Percentiles rank a stretch among this genome's conserved stretches.
phyloP scores from a whole-genome alignment of 2,329 filamentous ascomycete genomes.

The Aspergillus phoenicis region DNA sequence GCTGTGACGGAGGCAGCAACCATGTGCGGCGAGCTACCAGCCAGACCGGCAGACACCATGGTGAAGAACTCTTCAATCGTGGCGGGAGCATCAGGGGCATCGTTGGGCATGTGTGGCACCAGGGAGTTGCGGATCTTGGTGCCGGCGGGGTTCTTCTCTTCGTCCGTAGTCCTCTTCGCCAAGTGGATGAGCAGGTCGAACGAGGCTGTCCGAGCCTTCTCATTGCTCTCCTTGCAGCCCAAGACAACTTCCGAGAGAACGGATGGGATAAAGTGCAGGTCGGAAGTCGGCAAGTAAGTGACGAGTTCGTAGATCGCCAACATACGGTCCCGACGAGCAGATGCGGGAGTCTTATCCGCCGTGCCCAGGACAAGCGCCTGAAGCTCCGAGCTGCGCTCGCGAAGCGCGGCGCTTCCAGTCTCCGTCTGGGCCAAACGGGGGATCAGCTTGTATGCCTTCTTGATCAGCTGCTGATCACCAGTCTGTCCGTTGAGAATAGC shows the following conservation, averaged over 20 bases:
- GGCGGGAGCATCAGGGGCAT: slow-evolving; percentile 75
- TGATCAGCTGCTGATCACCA: slow-evolving; percentile 85
- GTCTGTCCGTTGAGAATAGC: slow-evolving; percentile 72
- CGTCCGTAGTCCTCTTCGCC: slow-evolving; percentile 77
- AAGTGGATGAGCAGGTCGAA: slow-evolving; percentile 89
- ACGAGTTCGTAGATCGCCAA: slow-evolving; percentile 80
- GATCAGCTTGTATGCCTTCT: slow-evolving; percentile 98
- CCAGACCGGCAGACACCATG: slow-evolving; percentile 95
- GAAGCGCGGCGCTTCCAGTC: slow-evolving; percentile 72
- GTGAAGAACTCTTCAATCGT: slow-evolving; percentile 95
- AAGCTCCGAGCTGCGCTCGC: slow-evolving; percentile 74
- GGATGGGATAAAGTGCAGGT: slow-evolving; percentile 89
- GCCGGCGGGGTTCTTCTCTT: slow-evolving; percentile 55
- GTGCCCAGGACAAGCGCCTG: slow-evolving; percentile 79
- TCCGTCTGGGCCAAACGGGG: slow-evolving; percentile 83
- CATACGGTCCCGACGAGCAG: slow-evolving; percentile 82
- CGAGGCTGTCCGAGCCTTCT: slow-evolving; percentile 84
- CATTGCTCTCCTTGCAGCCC: slow-evolving; percentile 95
- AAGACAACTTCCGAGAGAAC: slow-evolving; percentile 94
- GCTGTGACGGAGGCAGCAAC: slow-evolving; percentile 96
- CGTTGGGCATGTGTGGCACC: slow-evolving; percentile 80
- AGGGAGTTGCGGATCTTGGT: slow-evolving; percentile 84
- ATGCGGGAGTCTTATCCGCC: slow-evolving; percentile 81
- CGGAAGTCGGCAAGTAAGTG: slow-evolving; percentile 72
- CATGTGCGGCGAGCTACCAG: slow-evolving; percentile 93